Evolutionary conservation across 257 asterid genomes (phyloP), one percentile per base, ranked within the genome.

Genomic region (Fraxinus cuspidata): DNA sequence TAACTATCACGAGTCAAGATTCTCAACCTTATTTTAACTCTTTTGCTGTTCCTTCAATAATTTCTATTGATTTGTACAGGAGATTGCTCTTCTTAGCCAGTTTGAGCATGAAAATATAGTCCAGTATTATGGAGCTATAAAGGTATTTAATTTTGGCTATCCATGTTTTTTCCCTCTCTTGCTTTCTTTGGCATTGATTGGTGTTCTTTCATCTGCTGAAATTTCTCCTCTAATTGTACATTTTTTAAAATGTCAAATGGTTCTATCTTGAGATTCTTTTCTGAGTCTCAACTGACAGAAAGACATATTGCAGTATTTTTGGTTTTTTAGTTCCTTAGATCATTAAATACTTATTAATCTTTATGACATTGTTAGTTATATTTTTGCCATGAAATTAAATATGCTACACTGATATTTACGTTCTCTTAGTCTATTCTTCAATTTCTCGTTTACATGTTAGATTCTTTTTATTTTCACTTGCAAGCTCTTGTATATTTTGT

Each of bases 71-170:
- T 66, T 16, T 82, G 60, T 81, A 73, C 91, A 93, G 99, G 99
- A 96, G 85, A 96, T 96, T 88, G 94, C 92, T 74, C 96, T 96
- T 86, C 86, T 96, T 38, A 93, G 94, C 80, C 96, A 83, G 89
- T 89, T 96, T 79, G 88, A 92, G 84, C 99, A 96, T 31, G 97
- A 93, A 77, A 96, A 96, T 73, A 93, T 96, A 53, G 99, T 96
- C 72, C 98, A 80, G 73, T 96, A 96, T 81, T 92, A 90, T 82
- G 98, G 99, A 79, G 90, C 98, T 12, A 84, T 78, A 44, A 92
- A 83, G 97, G 99, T 96, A 89, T 49, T 72, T 49, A 60, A 69
- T 71, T 38, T 63, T 65, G 64, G 72, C 51, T 58, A 70, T 74
- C 66, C 40, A 16, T 34, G 70, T 74, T 31, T 49, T 51, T 18